Conservation (phyloP, 345 rosid genomes). For the Cardamine resedifolia region DNA sequence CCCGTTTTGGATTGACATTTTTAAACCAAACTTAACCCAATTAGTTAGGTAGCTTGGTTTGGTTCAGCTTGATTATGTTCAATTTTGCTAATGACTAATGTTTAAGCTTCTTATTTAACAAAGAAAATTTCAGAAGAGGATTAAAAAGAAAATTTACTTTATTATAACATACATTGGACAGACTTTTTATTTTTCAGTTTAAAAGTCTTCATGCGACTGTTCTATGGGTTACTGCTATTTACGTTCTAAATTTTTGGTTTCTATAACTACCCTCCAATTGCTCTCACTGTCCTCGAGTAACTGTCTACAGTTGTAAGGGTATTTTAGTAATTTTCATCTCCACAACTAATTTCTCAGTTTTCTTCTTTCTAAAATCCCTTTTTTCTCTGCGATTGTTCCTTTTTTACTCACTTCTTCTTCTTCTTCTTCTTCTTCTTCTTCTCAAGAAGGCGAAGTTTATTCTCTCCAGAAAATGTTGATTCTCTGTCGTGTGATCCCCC, state of each 20-base stretch:
- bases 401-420: conserved; percentile 38
- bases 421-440: not conserved
- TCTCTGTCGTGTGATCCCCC: conserved; percentile 7
- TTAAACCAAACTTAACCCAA: not conserved
- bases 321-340: not conserved
- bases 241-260: not conserved
- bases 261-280: conserved; percentile 1
- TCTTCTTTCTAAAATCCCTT: not conserved
- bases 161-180: no score
- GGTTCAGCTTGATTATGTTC: not conserved
- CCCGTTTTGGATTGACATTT: not conserved
- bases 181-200: not conserved
- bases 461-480: conserved; percentile 17
- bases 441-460: conserved; percentile 19
- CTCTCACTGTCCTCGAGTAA: not conserved
- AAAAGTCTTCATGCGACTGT: conserved; percentile 17
- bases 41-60: not conserved
- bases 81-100: not conserved
- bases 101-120: not conserved
- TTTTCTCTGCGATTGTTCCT: conserved; percentile 14
- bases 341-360: conserved; percentile 29
- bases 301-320: conserved; percentile 25
- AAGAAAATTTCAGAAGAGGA: not conserved
- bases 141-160: not conserved
- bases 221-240: conserved; percentile 28